A percentile compares a stretch with the other conserved stretches of the same genome.
phyloP scores from a whole-genome alignment of 305 asterid species.

The Fraxinus floribunda region DNA sequence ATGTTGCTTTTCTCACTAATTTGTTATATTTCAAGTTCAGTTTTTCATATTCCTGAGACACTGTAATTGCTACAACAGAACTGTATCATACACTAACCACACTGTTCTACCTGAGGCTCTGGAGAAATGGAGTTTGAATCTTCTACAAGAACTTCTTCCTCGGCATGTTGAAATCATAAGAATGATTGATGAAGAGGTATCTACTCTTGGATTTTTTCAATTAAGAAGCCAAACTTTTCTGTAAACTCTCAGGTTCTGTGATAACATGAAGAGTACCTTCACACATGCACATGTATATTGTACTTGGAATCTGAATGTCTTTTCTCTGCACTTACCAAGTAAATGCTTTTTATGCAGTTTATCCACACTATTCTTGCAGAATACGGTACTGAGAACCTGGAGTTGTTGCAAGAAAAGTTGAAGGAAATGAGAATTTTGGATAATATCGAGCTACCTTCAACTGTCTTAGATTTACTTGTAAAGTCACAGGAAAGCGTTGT shows the following conservation, averaged over 20 bases:
- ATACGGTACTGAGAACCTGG: slow-evolving; percentile 48
- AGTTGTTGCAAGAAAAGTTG: slow-evolving; percentile 50
- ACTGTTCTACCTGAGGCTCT: slow-evolving; percentile 73
- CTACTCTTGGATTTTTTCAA: slow-evolving; percentile 3
- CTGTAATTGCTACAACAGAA: slow-evolving; percentile 32
- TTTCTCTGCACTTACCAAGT: slow-evolving; percentile 1
- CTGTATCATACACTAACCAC: slow-evolving; percentile 66
- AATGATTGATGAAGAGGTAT: slow-evolving; percentile 63
- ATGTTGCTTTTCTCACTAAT: neutral
- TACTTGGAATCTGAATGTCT: neutral
- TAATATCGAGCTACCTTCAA: slow-evolving; percentile 51
- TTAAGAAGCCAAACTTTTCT: neutral
- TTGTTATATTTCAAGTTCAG: slow-evolving; percentile 1
- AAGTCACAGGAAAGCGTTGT: slow-evolving; percentile 41
- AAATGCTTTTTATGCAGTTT: slow-evolving; percentile 38
- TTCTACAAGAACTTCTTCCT: slow-evolving; percentile 58
- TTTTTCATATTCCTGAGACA: slow-evolving; percentile 15
- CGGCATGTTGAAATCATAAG: slow-evolving; percentile 64
- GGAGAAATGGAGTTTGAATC: slow-evolving; percentile 61
- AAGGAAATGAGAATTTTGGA: slow-evolving; percentile 58
- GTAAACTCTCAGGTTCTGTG: neutral
- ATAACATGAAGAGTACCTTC: neutral
- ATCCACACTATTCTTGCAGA: slow-evolving; percentile 45
- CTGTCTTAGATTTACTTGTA: slow-evolving; percentile 40
- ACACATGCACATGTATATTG: neutral